Evolutionary conservation across 2,329 filamentous ascomycete species (phyloP).

Genomic region (Orbilia quercus): DNA sequence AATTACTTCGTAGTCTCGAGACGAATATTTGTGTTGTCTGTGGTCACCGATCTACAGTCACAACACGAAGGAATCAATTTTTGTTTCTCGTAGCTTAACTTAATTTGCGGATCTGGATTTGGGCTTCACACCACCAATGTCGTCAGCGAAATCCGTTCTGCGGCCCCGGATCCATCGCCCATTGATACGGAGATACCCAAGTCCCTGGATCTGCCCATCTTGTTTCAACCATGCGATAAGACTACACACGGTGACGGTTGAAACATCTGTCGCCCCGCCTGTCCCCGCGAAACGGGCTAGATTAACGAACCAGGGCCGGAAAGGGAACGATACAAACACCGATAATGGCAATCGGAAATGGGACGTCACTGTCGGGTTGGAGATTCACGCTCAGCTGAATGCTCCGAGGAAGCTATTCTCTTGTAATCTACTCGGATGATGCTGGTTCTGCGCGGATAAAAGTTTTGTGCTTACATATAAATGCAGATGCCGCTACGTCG

Average conservation of each 20-base stretch:
- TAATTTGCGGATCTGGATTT: no score
- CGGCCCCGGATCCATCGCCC: constrained; percentile 15
- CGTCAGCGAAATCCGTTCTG: constrained; percentile 12
- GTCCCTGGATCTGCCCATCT: constrained; percentile 35
- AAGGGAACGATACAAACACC: neutral
- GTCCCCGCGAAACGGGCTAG: constrained; percentile 3
- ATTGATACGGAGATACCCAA: constrained; percentile 6
- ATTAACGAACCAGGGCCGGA: neutral
- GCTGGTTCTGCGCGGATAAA: no score
- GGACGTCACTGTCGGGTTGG: constrained; percentile 95
- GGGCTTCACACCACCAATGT: constrained; percentile 7
- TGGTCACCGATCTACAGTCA: constrained; percentile 1
- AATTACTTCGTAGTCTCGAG: no score
- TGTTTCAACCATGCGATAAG: constrained; percentile 26
- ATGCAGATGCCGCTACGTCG: constrained; percentile 68
- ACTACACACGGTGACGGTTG: constrained; percentile 1
- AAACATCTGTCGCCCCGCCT: constrained; percentile 24
- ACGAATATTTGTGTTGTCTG: constrained; percentile 9
- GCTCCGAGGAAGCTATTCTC: constrained; percentile 92
- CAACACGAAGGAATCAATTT: constrained; percentile 15
- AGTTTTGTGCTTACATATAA: neutral
- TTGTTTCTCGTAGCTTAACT: no score
- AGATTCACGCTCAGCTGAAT: constrained; percentile 97
- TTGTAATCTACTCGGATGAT: constrained; percentile 61
- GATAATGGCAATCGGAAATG: constrained; percentile 66